Percentiles rank a stretch among this genome's conserved stretches.
Evolutionary conservation across 352 stramenopile species (phyloP).

Genomic region (Phytophthora citrophthora): DNA sequence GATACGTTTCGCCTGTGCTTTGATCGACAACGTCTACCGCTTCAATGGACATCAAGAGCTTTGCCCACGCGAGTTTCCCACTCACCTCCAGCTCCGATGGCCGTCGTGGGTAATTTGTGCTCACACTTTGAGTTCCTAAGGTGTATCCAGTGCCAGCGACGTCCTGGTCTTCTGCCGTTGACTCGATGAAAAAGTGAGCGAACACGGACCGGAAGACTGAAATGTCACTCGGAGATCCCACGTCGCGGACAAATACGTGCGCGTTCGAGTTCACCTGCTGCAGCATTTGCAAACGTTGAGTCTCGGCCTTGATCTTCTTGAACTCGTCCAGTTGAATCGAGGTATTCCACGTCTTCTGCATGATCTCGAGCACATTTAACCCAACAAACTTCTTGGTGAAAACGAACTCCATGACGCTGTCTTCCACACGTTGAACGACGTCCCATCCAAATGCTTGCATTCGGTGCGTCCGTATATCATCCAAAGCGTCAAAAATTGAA

Average conservation of each 20-base stretch:
- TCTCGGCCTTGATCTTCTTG: slow-evolving; percentile 40
- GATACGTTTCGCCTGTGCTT: slow-evolving; percentile 17
- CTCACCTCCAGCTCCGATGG: neutral
- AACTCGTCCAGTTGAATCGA: slow-evolving; percentile 35
- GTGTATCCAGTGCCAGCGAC: slow-evolving; percentile 27
- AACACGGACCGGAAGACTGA: slow-evolving; percentile 42
- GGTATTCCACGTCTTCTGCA: slow-evolving; percentile 39
- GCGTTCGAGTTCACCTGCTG: slow-evolving; percentile 34
- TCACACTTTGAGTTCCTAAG: slow-evolving; percentile 40
- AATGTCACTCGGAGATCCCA: slow-evolving; percentile 34
- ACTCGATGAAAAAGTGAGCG: slow-evolving; percentile 41
- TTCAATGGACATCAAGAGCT: slow-evolving; percentile 36
- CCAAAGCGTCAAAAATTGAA: neutral
- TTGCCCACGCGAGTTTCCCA: slow-evolving; percentile 32
- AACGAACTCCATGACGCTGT: slow-evolving; percentile 38
- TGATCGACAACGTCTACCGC: slow-evolving; percentile 27
- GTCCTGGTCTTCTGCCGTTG: neutral
- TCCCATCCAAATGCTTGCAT: slow-evolving; percentile 44
- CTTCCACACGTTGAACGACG: slow-evolving; percentile 31
- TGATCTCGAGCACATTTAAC: slow-evolving; percentile 31
- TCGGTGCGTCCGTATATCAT: neutral
- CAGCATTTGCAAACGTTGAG: slow-evolving; percentile 31
- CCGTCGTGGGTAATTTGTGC: neutral
- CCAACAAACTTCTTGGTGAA: slow-evolving; percentile 40
- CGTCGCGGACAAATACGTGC: slow-evolving; percentile 38